Base-by-base conservation (phyloP, 345 rosid species). In the Populus pruinosa region DNA sequence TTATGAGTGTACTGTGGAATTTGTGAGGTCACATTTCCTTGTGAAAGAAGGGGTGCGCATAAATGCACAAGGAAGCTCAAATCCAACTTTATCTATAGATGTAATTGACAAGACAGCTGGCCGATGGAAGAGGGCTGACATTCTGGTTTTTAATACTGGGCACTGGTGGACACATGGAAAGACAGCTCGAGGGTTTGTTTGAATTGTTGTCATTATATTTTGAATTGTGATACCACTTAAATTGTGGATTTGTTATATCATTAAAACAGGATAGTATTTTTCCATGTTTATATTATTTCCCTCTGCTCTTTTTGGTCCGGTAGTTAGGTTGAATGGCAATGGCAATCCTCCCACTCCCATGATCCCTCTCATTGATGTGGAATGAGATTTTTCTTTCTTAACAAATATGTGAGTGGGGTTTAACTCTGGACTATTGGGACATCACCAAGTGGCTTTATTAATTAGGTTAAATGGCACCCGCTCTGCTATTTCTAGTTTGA, bases 161-260 rank as follows among this genome's bases (percentile, higher is more conserved):
- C 99, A 96, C 78, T 93, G 97, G 99, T 96, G 99, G 99, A 88
- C 89, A 82, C 98, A 93, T 87, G 98, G 98, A 75, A 96, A 96
- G 85, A 96, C 99, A 73, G 90, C 96, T 41, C 88, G 97, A 47
- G 98, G 98, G 99, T 92, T 83, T 47, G 85, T 73, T 59, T 66
- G 23, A 16, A 74, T 67, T 71, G n/a, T 50, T 62, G 29, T 27
- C 20, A 1, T 29, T 63, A 44, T 61, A 25, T 74, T 33, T 55
- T 31, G 29, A 59, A n/a, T 23, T n/a, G 29, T n/a, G 25, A 10
- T 10, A n/a, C 16, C 29, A 59, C 29, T 10, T 10, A 23, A 59
- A n/a, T 59, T 59, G 14, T 59, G 29, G 29, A 27, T 59, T 23
- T 23, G 29, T 23, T 59, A n/a, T n/a, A 23, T 59, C 64, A 59